Evolutionary conservation across 805 yeast species (phyloP).

Genomic region (Yamadazyma philogaea): DNA sequence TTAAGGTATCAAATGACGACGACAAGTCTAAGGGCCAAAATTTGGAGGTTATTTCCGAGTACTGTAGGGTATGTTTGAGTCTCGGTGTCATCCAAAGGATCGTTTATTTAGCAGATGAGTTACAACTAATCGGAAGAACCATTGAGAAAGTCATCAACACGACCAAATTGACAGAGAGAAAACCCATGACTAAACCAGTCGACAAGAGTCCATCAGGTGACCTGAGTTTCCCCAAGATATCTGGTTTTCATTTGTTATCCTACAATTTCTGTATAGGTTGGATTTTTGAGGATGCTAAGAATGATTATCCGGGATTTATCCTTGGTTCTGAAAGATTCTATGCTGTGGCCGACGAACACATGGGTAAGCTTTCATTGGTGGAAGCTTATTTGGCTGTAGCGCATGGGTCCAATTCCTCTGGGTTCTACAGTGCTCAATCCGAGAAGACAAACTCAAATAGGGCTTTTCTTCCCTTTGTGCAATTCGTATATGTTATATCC

Average conservation of each 20-base stretch:
- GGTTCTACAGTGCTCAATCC: slow-evolving; percentile 46
- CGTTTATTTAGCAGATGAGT: slow-evolving; percentile 30
- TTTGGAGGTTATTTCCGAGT: slow-evolving; percentile 56
- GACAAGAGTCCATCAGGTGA: neutral
- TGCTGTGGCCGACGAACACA: slow-evolving; percentile 55
- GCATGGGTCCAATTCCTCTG: slow-evolving; percentile 50
- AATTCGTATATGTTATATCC: slow-evolving; percentile 45
- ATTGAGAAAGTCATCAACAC: slow-evolving; percentile 2
- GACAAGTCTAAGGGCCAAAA: slow-evolving; percentile 28
- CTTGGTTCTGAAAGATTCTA: slow-evolving; percentile 74
- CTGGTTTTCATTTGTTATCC: slow-evolving; percentile 56
- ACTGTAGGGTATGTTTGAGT: slow-evolving; percentile 56
- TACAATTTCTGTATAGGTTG: slow-evolving; percentile 75
- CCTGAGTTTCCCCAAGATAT: slow-evolving; percentile 23
- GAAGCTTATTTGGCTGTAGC: slow-evolving; percentile 75
- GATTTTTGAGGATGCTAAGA: slow-evolving; percentile 53
- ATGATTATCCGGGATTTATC: slow-evolving; percentile 66
- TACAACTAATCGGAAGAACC: slow-evolving; percentile 9
- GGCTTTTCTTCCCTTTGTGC: slow-evolving; percentile 68
- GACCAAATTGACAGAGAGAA: neutral
- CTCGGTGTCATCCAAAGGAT: slow-evolving; percentile 46
- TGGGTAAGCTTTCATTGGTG: slow-evolving; percentile 66
- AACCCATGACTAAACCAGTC: neutral
- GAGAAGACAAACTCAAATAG: slow-evolving; percentile 52
- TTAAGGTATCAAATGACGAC: slow-evolving; percentile 39